Evolutionary conservation across 306 rosid species (phyloP).

Genomic region (Malus fusca): DNA sequence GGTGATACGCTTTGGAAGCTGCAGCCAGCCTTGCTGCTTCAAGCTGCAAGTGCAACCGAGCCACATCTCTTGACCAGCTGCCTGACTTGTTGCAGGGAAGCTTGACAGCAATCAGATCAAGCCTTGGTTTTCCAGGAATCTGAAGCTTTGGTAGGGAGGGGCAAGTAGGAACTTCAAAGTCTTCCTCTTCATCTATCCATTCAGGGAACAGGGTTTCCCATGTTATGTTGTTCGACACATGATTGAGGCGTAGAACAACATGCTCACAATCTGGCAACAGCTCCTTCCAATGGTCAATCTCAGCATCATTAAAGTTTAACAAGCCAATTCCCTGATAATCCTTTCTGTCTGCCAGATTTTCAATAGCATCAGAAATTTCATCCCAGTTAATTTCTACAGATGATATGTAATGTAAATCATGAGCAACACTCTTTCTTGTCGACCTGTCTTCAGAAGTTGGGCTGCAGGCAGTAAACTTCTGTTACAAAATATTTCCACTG

Average conservation of each 20-base stretch:
- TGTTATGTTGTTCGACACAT: constrained; percentile 54
- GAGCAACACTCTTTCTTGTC: constrained; percentile 26
- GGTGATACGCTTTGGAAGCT: constrained; percentile 63
- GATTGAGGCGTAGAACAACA: constrained; percentile 40
- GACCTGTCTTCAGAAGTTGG: constrained; percentile 25
- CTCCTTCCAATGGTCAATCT: constrained; percentile 51
- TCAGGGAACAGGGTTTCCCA: constrained; percentile 88
- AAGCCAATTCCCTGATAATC: constrained; percentile 71
- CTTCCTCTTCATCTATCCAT: constrained; percentile 98
- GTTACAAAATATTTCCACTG: background rate
- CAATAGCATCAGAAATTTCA: constrained; percentile 39
- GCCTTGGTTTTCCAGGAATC: constrained; percentile 51
- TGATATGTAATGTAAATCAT: constrained; percentile 52
- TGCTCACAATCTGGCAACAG: constrained; percentile 49
- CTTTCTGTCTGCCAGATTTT: constrained; percentile 23
- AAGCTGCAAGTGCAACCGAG: constrained; percentile 80
- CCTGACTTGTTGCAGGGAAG: constrained; percentile 62
- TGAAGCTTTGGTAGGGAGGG: constrained; percentile 65
- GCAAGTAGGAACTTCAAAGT: constrained; percentile 65
- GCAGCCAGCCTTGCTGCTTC: constrained; percentile 79
- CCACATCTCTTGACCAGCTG: constrained; percentile 93
- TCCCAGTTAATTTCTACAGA: constrained; percentile 45
- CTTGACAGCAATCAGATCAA: constrained; percentile 71
- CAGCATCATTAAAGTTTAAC: constrained; percentile 59
- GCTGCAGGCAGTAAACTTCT: constrained; percentile 24